A percentile compares a stretch with the other conserved stretches of the same genome.
Conservation (phyloP, 495 filamentous ascomycete species). For the Penicillium soppii region DNA sequence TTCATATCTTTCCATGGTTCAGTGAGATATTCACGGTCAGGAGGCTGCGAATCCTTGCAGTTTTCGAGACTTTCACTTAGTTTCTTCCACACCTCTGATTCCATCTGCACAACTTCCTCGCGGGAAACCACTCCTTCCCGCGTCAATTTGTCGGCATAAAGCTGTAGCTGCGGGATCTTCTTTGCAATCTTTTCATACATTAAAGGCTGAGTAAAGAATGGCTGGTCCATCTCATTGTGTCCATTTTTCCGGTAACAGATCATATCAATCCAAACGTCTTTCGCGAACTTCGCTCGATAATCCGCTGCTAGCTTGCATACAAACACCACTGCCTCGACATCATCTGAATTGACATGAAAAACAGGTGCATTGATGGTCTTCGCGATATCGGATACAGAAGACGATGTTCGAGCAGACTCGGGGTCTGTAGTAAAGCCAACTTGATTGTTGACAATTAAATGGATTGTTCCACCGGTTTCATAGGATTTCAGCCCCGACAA, state of each 20-base stretch:
- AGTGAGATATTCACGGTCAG: neutral
- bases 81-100: neutral
- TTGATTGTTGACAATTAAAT: slow-evolving; percentile 98
- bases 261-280: slow-evolving; percentile 94
- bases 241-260: slow-evolving; percentile 99
- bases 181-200: slow-evolving; percentile 97
- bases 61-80: neutral
- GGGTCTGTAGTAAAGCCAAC: slow-evolving; percentile 99
- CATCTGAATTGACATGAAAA: slow-evolving; percentile 98
- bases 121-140: slow-evolving; percentile 91
- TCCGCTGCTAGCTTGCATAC: slow-evolving; percentile 95
- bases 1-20: neutral
- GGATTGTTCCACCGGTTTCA: slow-evolving; percentile 95
- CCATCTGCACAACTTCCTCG: slow-evolving; percentile 68
- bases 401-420: slow-evolving; percentile 91
- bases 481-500: slow-evolving; percentile 93
- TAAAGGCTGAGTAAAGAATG: slow-evolving; percentile 98
- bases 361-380: slow-evolving; percentile 97
- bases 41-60: neutral
- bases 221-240: slow-evolving; percentile 99
- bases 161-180: slow-evolving; percentile 76
- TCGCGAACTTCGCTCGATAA: slow-evolving; percentile 96
- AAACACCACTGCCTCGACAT: slow-evolving; percentile 97
- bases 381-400: slow-evolving; percentile 98
- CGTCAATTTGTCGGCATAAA: slow-evolving; percentile 84